A percentile compares a stretch with the other conserved stretches of the same genome.
Conservation (phyloP, 345 rosid genomes). For the Angophora floribunda region DNA sequence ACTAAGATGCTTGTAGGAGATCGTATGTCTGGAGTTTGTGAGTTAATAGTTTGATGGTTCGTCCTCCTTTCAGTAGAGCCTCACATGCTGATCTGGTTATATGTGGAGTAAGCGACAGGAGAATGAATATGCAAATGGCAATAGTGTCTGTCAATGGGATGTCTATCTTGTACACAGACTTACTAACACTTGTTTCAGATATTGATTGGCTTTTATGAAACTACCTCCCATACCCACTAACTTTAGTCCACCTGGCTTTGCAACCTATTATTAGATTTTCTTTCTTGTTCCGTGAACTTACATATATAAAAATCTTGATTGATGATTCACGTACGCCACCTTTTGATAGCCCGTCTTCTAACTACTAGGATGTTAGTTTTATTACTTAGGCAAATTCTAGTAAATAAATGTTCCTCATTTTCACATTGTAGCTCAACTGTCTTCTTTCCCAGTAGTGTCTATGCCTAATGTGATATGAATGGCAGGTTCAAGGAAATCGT, state of each 20-base stretch:
- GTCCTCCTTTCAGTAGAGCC: not conserved
- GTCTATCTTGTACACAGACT: not conserved
- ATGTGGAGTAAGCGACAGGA: not conserved
- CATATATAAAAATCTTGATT: not conserved
- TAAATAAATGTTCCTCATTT: not conserved
- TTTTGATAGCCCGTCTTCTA: not conserved
- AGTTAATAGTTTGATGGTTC: not conserved
- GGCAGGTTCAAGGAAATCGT: slow-evolving; percentile 79
- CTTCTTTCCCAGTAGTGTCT: not conserved
- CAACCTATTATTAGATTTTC: not conserved
- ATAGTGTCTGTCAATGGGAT: not conserved
- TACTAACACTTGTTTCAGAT: not conserved
- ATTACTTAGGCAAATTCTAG: not conserved
- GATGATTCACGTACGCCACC: not conserved
- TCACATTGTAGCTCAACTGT: not conserved
- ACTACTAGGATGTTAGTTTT: not conserved
- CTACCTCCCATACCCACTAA: not conserved
- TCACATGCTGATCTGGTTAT: not conserved
- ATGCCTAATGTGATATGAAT: not conserved
- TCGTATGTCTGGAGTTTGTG: not conserved
- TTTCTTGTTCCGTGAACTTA: not conserved
- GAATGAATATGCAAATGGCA: not conserved
- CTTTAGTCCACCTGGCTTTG: not conserved
- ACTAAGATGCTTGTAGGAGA: not conserved
- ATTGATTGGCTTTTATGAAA: not conserved